These are phyloP conservation scores for Clathrus columnatus DNA, from an alignment of 768 basidiomycete genomes.

Conservation along the genomic window DNA sequence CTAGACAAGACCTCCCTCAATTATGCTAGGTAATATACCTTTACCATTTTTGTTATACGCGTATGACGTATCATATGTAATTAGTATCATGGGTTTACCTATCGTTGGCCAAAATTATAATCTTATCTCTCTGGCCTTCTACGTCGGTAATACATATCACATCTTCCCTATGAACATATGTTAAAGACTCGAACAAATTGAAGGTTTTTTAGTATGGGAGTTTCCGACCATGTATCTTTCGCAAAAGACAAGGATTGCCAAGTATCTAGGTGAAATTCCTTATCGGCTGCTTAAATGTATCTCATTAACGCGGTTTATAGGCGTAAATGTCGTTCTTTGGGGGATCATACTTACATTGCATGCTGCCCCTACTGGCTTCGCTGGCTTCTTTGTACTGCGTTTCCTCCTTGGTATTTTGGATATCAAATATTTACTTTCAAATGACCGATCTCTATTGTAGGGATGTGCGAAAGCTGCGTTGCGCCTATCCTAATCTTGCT, in stretches of 20 bases:
- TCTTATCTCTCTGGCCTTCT: constrained; percentile 15
- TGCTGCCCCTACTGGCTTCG: constrained; percentile 12
- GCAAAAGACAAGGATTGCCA: constrained; percentile 13
- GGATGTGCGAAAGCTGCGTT: constrained; percentile 16
- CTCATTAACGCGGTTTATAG: neutral
- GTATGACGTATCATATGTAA: neutral
- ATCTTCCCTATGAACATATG: neutral
- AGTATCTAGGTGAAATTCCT: constrained; percentile 12
- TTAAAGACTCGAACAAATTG: neutral
- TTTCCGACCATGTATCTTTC: constrained; percentile 16
- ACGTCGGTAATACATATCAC: constrained; percentile 10
- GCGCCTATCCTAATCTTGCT: constrained; percentile 16
- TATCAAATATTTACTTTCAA: neutral
- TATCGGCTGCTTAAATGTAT: neutral
- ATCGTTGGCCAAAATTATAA: constrained; percentile 13
- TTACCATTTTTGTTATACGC: neutral
- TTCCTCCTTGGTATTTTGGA: constrained; percentile 13
- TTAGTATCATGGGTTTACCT: constrained; percentile 16
- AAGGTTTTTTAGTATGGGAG: constrained; percentile 13
- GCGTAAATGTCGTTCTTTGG: constrained; percentile 18
- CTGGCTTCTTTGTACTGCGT: constrained; percentile 16
- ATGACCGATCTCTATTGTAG: neutral
- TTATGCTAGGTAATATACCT: constrained; percentile 50
- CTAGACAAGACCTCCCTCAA: constrained; percentile 63
- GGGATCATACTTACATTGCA: constrained; percentile 16